Evolutionary conservation across 2,329 filamentous ascomycete species (phyloP).

Genomic region (Neonectria neomacrospora): DNA sequence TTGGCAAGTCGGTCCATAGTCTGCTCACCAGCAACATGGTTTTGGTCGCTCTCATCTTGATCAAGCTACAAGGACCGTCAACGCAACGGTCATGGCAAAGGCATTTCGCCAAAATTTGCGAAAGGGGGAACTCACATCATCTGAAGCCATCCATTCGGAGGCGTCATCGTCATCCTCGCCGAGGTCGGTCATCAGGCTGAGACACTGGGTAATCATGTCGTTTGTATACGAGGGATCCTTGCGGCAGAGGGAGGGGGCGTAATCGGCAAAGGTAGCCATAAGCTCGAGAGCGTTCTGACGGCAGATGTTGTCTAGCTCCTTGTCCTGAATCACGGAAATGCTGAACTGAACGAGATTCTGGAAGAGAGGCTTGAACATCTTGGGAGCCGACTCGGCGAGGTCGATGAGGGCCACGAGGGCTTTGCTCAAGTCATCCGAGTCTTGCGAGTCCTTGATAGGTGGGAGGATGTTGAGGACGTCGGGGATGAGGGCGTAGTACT

Average conservation of each 20-base stretch:
- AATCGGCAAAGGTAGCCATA: constrained; percentile 98
- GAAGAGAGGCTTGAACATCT: constrained; percentile 98
- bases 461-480: constrained; percentile 95
- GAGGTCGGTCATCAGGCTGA: constrained; percentile 98
- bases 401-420: constrained; percentile 93
- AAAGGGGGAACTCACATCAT: constrained; percentile 73
- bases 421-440: constrained; percentile 91
- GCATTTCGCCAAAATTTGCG: not conserved
- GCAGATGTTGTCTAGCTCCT: constrained; percentile 89
- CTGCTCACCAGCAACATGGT: constrained; percentile 97
- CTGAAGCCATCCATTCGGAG: constrained; percentile 89
- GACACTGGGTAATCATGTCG: constrained; percentile 98
- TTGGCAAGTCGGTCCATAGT: constrained; percentile 98
- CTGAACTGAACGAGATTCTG: constrained; percentile 92
- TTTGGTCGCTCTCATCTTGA: constrained; percentile 93
- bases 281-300: constrained; percentile 95
- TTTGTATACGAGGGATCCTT: constrained; percentile 92
- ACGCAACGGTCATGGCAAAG: not conserved
- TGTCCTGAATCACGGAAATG: constrained; percentile 93
- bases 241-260: constrained; percentile 91
- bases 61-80: constrained; percentile 70
- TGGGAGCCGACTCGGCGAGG: constrained; percentile 90
- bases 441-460: constrained; percentile 89
- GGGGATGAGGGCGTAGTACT: constrained; percentile 87
- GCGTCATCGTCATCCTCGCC: constrained; percentile 95